phyloP scores from a whole-genome alignment of 2,329 filamentous ascomycete genomes.

The Thielaviopsis musarum region DNA sequence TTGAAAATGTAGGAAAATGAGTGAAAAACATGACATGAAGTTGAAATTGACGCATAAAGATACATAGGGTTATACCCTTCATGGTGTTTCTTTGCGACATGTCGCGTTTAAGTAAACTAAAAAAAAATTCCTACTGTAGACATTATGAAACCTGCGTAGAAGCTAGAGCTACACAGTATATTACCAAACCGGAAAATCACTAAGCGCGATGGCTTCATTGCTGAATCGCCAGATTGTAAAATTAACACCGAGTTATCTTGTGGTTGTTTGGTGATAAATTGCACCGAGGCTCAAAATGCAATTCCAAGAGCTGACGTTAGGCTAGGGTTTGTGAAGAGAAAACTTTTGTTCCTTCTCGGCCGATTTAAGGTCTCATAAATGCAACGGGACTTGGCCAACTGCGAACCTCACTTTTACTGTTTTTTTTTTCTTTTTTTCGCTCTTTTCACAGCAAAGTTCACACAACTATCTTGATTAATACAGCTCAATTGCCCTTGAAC shows the following conservation, averaged over 20 bases:
- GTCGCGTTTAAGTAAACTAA: neutral
- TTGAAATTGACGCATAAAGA: neutral
- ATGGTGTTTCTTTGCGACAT: neutral
- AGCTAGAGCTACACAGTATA: neutral
- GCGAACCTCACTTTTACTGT: neutral
- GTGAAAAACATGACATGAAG: neutral
- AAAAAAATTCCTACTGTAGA: neutral
- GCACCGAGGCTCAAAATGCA: neutral
- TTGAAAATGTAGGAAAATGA: neutral
- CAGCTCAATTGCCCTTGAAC: too few relatives aligned
- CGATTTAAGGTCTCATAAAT: neutral
- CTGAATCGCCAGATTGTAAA: neutral
- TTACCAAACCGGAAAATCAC: too few relatives aligned
- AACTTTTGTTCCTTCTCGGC: constrained; percentile 2
- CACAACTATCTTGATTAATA: too few relatives aligned
- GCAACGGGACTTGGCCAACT: neutral
- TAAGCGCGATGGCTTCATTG: too few relatives aligned
- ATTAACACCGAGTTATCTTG: neutral
- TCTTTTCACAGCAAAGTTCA: too few relatives aligned
- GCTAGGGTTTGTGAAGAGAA: neutral
- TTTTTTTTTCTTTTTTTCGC: neutral
- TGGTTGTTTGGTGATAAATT: neutral
- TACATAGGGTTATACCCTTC: neutral
- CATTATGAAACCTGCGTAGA: neutral
- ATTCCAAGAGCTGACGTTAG: neutral